These are phyloP conservation scores for Erysimum cheiranthoides DNA, from an alignment of 345 rosid species.

Conservation along the genomic window DNA sequence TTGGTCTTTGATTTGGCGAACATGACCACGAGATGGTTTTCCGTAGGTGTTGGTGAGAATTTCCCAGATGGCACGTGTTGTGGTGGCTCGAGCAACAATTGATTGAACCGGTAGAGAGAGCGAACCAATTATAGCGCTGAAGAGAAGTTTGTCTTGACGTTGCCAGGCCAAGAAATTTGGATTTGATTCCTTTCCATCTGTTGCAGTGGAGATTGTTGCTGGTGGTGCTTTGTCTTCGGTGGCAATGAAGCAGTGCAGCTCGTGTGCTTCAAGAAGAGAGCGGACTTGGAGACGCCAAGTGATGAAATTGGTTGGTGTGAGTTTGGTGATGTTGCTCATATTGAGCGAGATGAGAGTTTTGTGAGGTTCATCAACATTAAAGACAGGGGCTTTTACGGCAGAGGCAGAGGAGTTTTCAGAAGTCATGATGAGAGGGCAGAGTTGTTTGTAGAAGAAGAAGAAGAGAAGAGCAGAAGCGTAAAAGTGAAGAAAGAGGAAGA, in stretches of 20 bases:
- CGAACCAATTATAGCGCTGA: neutral
- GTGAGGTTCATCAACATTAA: fast-evolving
- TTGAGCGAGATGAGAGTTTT: neutral
- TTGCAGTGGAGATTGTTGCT: neutral
- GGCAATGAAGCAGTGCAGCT: neutral
- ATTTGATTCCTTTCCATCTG: neutral
- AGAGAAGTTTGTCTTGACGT: neutral
- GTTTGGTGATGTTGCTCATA: neutral
- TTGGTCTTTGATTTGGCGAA: neutral
- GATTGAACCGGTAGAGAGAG: neutral
- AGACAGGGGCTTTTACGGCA: neutral
- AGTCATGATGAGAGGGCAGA: too few relatives aligned
- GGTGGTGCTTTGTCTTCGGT: neutral
- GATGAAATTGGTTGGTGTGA: neutral
- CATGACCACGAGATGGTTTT: fast-evolving
- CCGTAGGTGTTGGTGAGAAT: neutral
- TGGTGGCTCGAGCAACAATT: neutral
- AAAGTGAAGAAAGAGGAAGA: too few relatives aligned
- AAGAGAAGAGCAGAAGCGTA: too few relatives aligned
- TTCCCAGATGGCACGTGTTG: neutral
- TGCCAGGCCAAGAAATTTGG: fast-evolving
- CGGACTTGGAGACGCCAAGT: neutral
- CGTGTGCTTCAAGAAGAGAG: neutral
- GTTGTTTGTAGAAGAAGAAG: too few relatives aligned
- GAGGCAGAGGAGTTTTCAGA: neutral